Percentiles rank a stretch among this genome's conserved stretches.
These are phyloP conservation scores for Kodamaea neixiangensis DNA, from an alignment of 805 yeast genomes.

Conservation along the genomic window DNA sequence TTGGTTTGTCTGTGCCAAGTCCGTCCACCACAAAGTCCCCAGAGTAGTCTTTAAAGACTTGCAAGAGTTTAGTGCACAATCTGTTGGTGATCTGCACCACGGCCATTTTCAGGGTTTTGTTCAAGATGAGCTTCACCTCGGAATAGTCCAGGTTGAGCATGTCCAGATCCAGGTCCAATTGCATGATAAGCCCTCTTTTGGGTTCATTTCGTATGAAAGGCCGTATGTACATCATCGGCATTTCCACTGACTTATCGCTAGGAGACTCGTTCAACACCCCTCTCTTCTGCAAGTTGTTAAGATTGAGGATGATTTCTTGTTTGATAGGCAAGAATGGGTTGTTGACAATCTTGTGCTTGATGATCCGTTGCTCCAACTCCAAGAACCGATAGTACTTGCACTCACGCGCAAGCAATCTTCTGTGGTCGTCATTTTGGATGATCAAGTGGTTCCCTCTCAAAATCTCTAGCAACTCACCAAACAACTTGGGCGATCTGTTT, in stretches of 20 bases:
- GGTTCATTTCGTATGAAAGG: constrained; percentile 39
- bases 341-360: constrained; percentile 49
- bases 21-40: constrained; percentile 20
- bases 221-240: constrained; percentile 30
- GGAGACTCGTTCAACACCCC: constrained; percentile 32
- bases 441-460: constrained; percentile 55
- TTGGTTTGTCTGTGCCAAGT: constrained; percentile 19
- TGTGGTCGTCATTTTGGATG: constrained; percentile 53
- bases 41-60: constrained; percentile 24
- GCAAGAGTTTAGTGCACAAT: constrained; percentile 23
- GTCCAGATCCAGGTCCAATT: constrained; percentile 24
- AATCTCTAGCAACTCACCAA: constrained; percentile 53
- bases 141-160: constrained; percentile 18
- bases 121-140: constrained; percentile 35
- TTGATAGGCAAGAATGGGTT: constrained; percentile 50
- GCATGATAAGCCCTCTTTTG: constrained; percentile 30
- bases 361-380: constrained; percentile 69
- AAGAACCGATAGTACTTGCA: constrained; percentile 76
- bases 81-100: constrained; percentile 28
- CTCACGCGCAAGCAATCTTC: constrained; percentile 62
- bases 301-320: constrained; percentile 59
- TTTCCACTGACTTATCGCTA: constrained; percentile 20
- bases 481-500: constrained; percentile 54
- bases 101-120: constrained; percentile 25
- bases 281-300: constrained; percentile 46